Base-by-base conservation (phyloP, 345 rosid species). In the Litchi chinensis region DNA sequence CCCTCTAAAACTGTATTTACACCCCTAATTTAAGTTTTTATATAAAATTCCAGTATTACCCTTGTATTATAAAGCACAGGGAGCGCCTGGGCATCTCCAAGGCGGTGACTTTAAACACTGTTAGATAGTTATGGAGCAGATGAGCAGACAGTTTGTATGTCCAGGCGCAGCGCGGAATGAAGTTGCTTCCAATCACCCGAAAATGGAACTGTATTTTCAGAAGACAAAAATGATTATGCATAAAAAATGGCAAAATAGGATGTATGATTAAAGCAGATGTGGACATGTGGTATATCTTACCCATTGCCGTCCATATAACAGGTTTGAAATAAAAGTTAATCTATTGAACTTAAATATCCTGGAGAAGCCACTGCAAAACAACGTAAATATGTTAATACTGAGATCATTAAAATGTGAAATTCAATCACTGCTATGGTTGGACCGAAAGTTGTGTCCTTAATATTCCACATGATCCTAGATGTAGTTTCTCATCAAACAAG, bases 141-240 rank as follows among this genome's bases (percentile, higher is more conserved):
- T 94, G 98, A 62, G 98, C 97, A 3, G 99, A 94, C 50, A 93
- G 87, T 80, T 97, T 97, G 89, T 93, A 94, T 0, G 99, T 97
- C 98, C 98, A 97, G 3, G 97, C 86, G 76, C 98, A 94, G 5
- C 99, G 92, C 72, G 93, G 82, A 70, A 97, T 89, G 85, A 97
- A 76, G 75, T 97, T 97, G 88, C 99, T 94, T 77, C 93, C 95
- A 10, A 94, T 88, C 57, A 93, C 97, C 99, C 99, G 93, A 69
- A 90, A 82, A 82, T 87, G 93, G 52, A 94, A 91, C 98, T 96
- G 94, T 86, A 83, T 66, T 63, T 26, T 12, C 59, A 57, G 8
- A 13, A 75, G 15, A 64, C 19, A n/a, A 32, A 15, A 46, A 19
- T 8, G 60, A 44, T 64, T 75, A 62, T 48, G 39, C 56, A 22